Base-by-base conservation (phyloP, 2,329 filamentous ascomycete species). In the Sordariomycetes sp. region DNA sequence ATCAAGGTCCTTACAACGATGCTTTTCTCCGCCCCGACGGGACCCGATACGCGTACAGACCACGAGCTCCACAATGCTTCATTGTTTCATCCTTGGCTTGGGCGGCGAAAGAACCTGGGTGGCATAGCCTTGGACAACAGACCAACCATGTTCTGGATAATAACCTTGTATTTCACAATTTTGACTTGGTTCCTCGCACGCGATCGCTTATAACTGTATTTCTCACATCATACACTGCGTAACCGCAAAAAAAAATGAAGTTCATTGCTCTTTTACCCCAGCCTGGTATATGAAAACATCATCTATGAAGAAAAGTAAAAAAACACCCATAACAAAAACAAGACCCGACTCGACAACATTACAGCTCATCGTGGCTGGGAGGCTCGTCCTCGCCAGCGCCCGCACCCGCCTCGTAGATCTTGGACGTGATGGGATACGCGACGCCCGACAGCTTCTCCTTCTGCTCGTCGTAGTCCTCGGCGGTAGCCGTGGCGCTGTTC, bases 391-490 rank as follows among this genome's bases (percentile, higher is more conserved):
- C 86, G 64, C 78, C 81, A 62, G 79, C 83, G 64, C 80, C 85
- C 56, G 69, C 72, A 65, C 82, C 84, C 67, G 80, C 78, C 65
- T 78, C 73, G 80, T 96, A 96, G 68, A 96, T 82, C 85, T 99
- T 99, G 79, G 89, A 95, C 66, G 94, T 99, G 77, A 99, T 99
- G 65, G 94, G 94, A 79, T 97, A 96, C 57, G 94, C 94, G 63
- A 96, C 89, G 73, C 88, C 87, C 67, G 89, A 95, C 65, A 99
- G 83, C 83, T 96, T 96, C 87, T 99, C 92, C 81, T 95, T 96
- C 81, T 97, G 92, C 84, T 99, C 94, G 75, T 96, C 91, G 67
- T 97, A 96, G 79, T 97, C 94, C 78, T 96, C 92, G 60, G 90
- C 80, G 64, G 79, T 83, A 62, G 94, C 94, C 56, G 87, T 86